Evolutionary conservation across 805 yeast species (phyloP).

Genomic region (Yueomyces sp.): DNA sequence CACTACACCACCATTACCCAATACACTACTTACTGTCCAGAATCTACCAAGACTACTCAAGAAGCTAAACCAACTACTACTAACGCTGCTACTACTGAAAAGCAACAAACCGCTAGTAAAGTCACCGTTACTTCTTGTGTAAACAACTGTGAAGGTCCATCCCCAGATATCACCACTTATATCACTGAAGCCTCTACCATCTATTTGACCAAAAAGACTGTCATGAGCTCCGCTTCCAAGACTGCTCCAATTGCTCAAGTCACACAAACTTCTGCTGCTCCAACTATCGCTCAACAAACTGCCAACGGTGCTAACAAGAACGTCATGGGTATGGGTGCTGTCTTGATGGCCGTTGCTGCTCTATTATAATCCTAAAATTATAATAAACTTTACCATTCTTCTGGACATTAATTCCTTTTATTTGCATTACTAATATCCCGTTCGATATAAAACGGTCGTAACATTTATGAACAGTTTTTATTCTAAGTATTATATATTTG

Average conservation of each 20-base stretch:
- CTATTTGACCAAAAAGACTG: background rate
- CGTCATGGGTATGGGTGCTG: slow-evolving; percentile 15
- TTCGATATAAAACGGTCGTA: no score
- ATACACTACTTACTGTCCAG: background rate
- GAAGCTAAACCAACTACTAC: slow-evolving; percentile 6
- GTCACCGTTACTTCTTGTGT: background rate
- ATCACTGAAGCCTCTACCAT: background rate
- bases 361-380: slow-evolving; percentile 4
- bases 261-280: slow-evolving; percentile 4
- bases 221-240: background rate
- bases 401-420: no score
- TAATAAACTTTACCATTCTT: background rate
- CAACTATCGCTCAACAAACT: slow-evolving; percentile 4
- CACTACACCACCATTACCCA: background rate
- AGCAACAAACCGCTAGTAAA: background rate
- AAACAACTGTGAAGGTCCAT: background rate
- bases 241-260: slow-evolving; percentile 1
- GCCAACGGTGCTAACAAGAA: slow-evolving; percentile 18
- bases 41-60: background rate
- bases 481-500: no score
- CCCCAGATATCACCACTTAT: slow-evolving; percentile 2
- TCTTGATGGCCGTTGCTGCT: slow-evolving; percentile 8
- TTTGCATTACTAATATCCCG: no score
- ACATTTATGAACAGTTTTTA: no score
- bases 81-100: slow-evolving; percentile 2